phyloP scores from a whole-genome alignment of 1,284 basidiomycete genomes.

The Sanguinoderma infundibulare region DNA sequence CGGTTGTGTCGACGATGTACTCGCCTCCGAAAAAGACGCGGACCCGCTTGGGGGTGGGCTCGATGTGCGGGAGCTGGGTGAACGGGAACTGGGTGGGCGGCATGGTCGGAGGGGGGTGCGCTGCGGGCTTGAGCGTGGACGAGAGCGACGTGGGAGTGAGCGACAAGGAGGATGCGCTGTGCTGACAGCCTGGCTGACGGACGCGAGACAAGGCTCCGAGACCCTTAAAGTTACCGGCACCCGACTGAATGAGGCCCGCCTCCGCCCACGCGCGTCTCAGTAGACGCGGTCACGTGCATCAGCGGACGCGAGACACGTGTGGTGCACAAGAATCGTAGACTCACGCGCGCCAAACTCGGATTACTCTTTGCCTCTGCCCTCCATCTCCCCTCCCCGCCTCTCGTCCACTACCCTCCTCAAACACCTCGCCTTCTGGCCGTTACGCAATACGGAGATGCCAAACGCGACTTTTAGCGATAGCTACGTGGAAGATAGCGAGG shows the following conservation, averaged over 20 bases:
- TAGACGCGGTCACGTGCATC: constrained; percentile 28
- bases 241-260: no score
- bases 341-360: constrained; percentile 7
- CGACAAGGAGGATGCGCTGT: not conserved
- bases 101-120: not conserved
- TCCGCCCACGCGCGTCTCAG: constrained; percentile 5
- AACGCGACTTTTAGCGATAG: constrained; percentile 10
- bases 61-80: constrained; percentile 32
- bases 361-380: constrained; percentile 17
- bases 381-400: not conserved
- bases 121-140: not conserved
- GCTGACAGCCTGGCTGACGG: constrained; percentile 3
- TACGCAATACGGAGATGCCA: not conserved
- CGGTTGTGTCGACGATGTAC: constrained; percentile 56
- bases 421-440: not conserved
- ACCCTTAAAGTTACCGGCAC: no score
- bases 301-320: constrained; percentile 21
- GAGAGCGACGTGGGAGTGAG: not conserved
- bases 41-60: constrained; percentile 46
- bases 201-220: not conserved
- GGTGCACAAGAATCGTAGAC: constrained; percentile 16
- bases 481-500: constrained; percentile 34
- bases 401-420: not conserved
- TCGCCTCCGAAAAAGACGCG: constrained; percentile 56
- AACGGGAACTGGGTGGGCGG: constrained; percentile 19